phyloP scores from a whole-genome alignment of 2,329 filamentous ascomycete genomes.

The Pyrenophora teres region DNA sequence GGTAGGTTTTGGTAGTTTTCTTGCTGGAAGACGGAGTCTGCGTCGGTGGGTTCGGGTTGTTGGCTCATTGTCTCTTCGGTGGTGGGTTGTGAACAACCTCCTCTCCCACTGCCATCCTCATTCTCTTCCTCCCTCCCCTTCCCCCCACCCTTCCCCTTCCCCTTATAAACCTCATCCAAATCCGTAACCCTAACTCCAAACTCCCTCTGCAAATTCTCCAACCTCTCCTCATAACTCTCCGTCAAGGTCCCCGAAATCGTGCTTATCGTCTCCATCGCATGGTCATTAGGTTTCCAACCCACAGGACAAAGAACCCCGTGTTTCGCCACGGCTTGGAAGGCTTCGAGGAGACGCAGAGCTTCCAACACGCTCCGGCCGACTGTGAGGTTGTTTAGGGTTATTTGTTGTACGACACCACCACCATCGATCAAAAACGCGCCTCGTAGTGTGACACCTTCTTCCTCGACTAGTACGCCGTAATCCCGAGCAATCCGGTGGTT shows the following conservation, averaged over 20 bases:
- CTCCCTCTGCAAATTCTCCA: neutral
- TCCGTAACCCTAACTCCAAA: neutral
- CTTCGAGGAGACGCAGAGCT: slow-evolving; percentile 37
- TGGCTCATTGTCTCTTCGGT: no score
- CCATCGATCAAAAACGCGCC: no score
- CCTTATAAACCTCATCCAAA: neutral
- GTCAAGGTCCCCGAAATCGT: slow-evolving; percentile 35
- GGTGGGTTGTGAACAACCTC: no score
- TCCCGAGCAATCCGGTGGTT: no score
- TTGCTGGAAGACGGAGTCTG: no score
- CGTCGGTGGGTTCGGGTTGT: no score
- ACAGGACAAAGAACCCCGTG: slow-evolving; percentile 40
- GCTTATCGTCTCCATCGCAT: slow-evolving; percentile 23
- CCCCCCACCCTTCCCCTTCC: neutral
- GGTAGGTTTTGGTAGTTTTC: no score
- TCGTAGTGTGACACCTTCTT: no score
- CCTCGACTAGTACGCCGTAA: no score
- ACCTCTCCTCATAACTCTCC: neutral
- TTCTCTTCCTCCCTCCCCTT: no score
- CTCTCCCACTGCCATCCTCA: no score
- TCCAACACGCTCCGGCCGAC: slow-evolving; percentile 40
- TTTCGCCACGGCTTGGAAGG: slow-evolving; percentile 38
- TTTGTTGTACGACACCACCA: no score
- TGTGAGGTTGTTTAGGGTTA: slow-evolving; percentile 36
- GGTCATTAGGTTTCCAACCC: slow-evolving; percentile 33